Base-by-base conservation (phyloP, 768 basidiomycete genomes). In the Mrakia blollopis region DNA sequence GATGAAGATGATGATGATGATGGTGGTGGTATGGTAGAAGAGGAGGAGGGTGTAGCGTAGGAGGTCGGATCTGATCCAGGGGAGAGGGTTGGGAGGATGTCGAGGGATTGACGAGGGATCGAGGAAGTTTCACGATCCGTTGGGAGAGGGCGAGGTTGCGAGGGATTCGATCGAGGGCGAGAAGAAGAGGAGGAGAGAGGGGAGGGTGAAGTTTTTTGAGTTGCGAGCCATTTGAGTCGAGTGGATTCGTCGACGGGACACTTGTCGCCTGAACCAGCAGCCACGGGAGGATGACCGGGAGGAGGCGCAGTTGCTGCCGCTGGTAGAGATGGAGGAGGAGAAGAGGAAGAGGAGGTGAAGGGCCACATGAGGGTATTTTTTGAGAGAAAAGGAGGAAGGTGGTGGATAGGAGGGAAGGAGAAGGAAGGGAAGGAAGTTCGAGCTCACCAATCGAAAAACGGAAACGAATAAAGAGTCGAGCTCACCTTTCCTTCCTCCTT, bases 51-150 rank as follows among this genome's bases (percentile, higher is more conserved):
- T 13, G 63, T 30, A 39, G 73, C 35, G 37, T 75, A 60, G 32
- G 78, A 41, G 25, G 76, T 67, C 50, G 35, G 71, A 73, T 63
- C 77, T 50, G 63, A 39, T 8, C 74, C 41, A 5, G 65, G 65
- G 25, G 30, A 72, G 21, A 70, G 37, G 68, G 61, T 39, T 74
- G 73, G 63, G 69, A 78, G 30, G 61, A 50, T 44, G 70, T 73
- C 44, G 6, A 52, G 37, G 10, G 81, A 69, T 54, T 80, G 80
- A 80, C 90, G 89, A 25, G 96, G 96, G 82, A 98, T 98, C 37
- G 92, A 92, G 9, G 94, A 97, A 39, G 88, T 86, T 83, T 93
- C 91, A 79, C 96, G 89, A 9, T 92, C 88, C 21, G 84, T 86
- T 3, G 92, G 91, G 70, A 95, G 86, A 69, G 16, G 73, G 61